Base-by-base conservation (phyloP, 108 stramenopile species). In the Cyclotella sp. region DNA sequence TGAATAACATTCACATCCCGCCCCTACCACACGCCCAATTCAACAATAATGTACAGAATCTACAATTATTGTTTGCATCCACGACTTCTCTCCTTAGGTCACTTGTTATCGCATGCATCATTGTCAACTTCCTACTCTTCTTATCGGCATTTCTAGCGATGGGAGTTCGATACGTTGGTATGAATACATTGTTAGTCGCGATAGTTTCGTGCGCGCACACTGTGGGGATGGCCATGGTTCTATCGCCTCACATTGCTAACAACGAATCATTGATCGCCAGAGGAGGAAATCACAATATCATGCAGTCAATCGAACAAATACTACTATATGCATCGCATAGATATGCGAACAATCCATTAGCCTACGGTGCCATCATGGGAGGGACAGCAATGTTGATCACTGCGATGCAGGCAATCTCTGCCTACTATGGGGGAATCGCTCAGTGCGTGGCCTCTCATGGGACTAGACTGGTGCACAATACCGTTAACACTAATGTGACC, bases 311-410 rank as follows among this genome's bases (percentile, higher is more conserved):
- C 43, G 63, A 42, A 19, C 41, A 63, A 42, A 63, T 45, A 45
- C 26, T 63, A 21, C 63, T 3, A 63, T 44, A 63, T 26, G 2
- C 43, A n/a, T 58, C 70, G 9, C 16, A 30, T 30, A 34, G 49
- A 42, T 22, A 22, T 42, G 2, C 41, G 9, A 39, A 44, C 41
- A 45, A 53, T 24, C 53, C 54, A 47, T 59, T 59, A 16, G 70
- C 70, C 27, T 54, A 71, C 41, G 70, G 70, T 0, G 26, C 70
- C 28, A 44, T 55, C n/a, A 55, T 71, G 8, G 70, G 70, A 44
- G 30, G 42, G 14, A 71, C 70, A 0, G 39, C 43, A 0, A 45
- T 60, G 41, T 28, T 71, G 40, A 55, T 54, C 22, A 10, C 54
- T 15, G 24, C 58, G 9, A 59, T 71, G 70, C 40, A 45, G 12